These are phyloP conservation scores for Miscanthus sacchariflorus DNA, from an alignment of 202 grass and related monocot species.

Conservation along the genomic window DNA sequence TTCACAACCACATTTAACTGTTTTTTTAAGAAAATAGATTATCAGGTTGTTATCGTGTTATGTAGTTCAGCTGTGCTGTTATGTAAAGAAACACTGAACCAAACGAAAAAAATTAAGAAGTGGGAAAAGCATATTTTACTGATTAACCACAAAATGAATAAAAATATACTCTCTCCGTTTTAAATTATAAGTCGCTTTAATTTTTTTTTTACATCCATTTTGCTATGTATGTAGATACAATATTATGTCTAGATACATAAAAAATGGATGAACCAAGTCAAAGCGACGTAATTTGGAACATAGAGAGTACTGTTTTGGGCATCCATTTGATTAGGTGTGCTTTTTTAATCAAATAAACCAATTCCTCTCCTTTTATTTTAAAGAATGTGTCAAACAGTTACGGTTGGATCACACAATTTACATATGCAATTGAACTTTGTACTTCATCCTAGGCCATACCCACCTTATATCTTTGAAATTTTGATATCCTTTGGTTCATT, in stretches of 20 bases:
- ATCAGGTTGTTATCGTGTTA: background rate
- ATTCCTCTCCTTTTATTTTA: background rate
- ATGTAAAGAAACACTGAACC: background rate
- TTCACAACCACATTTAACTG: background rate
- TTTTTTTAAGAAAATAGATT: background rate
- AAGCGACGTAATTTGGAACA: too few relatives aligned
- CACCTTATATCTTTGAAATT: constrained; percentile 9
- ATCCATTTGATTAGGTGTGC: background rate
- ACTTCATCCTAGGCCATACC: background rate
- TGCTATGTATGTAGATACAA: too few relatives aligned
- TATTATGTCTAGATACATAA: too few relatives aligned
- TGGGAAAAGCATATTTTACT: background rate
- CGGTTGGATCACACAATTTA: constrained; percentile 6
- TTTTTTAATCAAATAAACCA: background rate
- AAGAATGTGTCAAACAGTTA: background rate
- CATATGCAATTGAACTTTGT: background rate
- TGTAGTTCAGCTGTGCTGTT: constrained; percentile 2
- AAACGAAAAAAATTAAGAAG: background rate
- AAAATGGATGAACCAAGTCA: too few relatives aligned
- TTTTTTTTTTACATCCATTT: too few relatives aligned
- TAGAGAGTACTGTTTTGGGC: background rate
- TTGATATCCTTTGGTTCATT: background rate
- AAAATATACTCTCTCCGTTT: background rate
- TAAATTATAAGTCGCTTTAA: too few relatives aligned
- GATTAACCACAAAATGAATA: background rate